These are phyloP conservation scores for Fraxinus cuspidata DNA, from an alignment of 257 asterid genomes.

Conservation along the genomic window DNA sequence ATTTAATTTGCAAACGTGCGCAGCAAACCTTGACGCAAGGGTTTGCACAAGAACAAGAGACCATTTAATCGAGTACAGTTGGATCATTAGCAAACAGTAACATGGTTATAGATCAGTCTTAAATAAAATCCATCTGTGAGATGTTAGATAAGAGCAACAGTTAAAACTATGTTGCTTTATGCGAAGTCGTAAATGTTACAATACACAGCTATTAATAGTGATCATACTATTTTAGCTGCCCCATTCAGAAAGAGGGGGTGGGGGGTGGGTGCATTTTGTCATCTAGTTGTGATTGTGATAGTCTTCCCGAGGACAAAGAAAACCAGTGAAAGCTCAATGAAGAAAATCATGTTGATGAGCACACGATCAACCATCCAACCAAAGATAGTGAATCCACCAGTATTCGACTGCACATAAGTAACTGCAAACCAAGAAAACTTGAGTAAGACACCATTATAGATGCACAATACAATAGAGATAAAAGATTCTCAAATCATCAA, in stretches of 20 bases:
- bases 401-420: conserved; percentile 73
- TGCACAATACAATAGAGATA: not conserved
- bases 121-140: not conserved
- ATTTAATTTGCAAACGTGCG: not conserved
- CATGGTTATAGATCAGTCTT: not conserved
- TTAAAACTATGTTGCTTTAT: not conserved
- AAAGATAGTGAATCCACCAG: conserved; percentile 79
- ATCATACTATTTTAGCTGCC: not conserved
- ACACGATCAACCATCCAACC: conserved; percentile 82
- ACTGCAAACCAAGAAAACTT: conserved; percentile 48
- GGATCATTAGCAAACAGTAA: not conserved
- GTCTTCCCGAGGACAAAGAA: conserved; percentile 90
- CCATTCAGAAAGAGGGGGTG: not conserved
- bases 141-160: not conserved
- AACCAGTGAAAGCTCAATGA: conserved; percentile 73
- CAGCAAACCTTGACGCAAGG: not conserved
- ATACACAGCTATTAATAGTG: not conserved
- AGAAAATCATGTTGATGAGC: conserved; percentile 75
- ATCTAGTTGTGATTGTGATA: conserved; percentile 51
- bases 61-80: not conserved
- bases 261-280: conserved; percentile 9
- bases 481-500: not conserved
- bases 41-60: not conserved
- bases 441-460: not conserved
- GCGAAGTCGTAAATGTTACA: not conserved